A percentile compares a stretch with the other conserved stretches of the same genome.
Evolutionary conservation across 2,329 filamentous ascomycete species (phyloP).

Genomic region (Hymenoscyphus infarciens): DNA sequence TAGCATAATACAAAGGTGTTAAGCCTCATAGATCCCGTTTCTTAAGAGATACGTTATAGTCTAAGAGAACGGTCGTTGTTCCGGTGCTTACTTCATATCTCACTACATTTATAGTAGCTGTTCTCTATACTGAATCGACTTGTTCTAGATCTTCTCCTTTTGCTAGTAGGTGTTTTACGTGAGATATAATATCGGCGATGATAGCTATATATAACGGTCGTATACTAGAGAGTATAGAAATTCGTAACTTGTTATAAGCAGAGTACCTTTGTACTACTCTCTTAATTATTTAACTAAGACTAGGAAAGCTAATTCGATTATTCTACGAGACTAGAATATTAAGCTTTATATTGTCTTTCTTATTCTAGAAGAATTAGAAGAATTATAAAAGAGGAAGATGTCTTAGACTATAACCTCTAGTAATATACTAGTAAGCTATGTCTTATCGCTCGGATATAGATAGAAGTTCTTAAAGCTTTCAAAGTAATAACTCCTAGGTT

Average conservation of each 20-base stretch:
- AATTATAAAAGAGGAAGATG: too few relatives aligned
- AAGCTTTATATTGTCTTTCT: too few relatives aligned
- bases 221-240: too few relatives aligned
- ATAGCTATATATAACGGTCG: conserved; percentile 28
- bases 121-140: conserved; percentile 5
- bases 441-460: neutral
- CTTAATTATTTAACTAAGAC: too few relatives aligned
- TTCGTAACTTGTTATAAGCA: too few relatives aligned
- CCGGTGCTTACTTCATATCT: conserved; percentile 2
- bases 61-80: neutral
- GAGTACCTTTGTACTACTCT: too few relatives aligned
- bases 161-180: conserved; percentile 10
- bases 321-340: too few relatives aligned
- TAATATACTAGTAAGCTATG: neutral
- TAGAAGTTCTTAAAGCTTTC: conserved; percentile 10
- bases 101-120: conserved; percentile 11
- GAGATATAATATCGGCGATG: conserved; percentile 11
- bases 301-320: too few relatives aligned
- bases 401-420: too few relatives aligned
- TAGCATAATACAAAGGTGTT: conserved; percentile 37
- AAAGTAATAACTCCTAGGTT: conserved; percentile 7
- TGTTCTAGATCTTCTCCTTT: neutral
- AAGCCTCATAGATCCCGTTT: conserved; percentile 25
- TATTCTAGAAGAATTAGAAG: too few relatives aligned
- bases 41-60: neutral